Evolutionary conservation across 352 stramenopile genomes (phyloP), one percentile per base, ranked within the genome.

Genomic region (Pythium phragmiticola): DNA sequence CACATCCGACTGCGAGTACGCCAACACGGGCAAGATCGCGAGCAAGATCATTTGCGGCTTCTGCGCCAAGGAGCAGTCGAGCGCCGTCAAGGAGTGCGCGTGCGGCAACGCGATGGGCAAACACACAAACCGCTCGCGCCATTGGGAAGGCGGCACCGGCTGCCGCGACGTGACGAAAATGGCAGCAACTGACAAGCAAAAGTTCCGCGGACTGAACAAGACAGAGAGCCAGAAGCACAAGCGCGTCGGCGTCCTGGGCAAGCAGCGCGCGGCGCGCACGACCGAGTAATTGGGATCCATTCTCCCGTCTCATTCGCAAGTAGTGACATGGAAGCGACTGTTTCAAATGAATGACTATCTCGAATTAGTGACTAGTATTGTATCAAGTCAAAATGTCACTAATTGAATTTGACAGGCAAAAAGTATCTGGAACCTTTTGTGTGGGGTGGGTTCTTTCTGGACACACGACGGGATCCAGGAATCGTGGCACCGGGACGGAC

Each of bases 21-120:
- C 86, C 13, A 90, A 87, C 54, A 66, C 82, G 37, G 86, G 82
- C 16, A 90, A 89, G 63, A 87, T 91, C 55, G 86, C 84, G 5
- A 93, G 81, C 59, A 81, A 85, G 39, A 90, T 92, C 67, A 92
- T 94, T 58, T 94, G 86, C 43, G 86, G 86, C 0, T 72, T 91
- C 30, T 94, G 86, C 65, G 92, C 84, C 12, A 90, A 89, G 47
- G 86, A 95, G 60, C 86, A 95, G 54, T 82, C 81, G 8, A 92
- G 78, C 30, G 63, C 76, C 6, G 56, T 87, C n/a, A 95, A 93
- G 59, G 65, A 83, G 54, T 95, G 86, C 43, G 75, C 76, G 2
- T 93, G 84, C 36, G 83, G 84, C 50, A 94, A 93, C 60, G 73
- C 88, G 19, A 72, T 94, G 41, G 77, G 80, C 8, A 46, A 61